Percentiles rank a stretch among this genome's conserved stretches.
phyloP scores from a whole-genome alignment of 2,329 filamentous ascomycete genomes.

The Elsinoe necatrix region DNA sequence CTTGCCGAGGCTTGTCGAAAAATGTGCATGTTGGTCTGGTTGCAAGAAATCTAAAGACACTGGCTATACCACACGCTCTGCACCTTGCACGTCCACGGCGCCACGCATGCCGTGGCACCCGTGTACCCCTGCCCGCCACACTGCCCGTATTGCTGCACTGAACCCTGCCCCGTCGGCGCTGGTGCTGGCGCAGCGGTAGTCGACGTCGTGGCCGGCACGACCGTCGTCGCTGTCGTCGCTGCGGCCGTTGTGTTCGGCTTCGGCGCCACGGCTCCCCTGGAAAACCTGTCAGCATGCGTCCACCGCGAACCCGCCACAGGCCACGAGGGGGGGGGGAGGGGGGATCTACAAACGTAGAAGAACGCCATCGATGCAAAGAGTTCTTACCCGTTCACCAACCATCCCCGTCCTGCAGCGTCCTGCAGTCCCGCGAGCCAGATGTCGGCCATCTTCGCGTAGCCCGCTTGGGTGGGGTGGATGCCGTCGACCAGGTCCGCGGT shows the following conservation, averaged over 20 bases:
- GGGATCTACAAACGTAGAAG: background rate
- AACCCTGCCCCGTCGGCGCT: constrained; percentile 3
- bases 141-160: constrained; percentile 23
- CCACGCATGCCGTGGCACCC: constrained; percentile 29
- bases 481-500: constrained; percentile 8
- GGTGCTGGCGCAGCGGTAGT: background rate
- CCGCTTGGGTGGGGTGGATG: constrained; percentile 4
- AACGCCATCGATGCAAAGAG: background rate
- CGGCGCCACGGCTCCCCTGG: background rate
- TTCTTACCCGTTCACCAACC: background rate
- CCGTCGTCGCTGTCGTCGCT: background rate
- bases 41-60: constrained; percentile 26
- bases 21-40: too few species aligned
- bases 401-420: background rate
- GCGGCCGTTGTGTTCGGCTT: background rate
- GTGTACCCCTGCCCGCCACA: constrained; percentile 32
- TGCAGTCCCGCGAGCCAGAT: background rate
- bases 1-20: too few species aligned
- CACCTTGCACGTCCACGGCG: constrained; percentile 29
- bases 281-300: background rate
- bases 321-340: background rate
- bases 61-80: constrained; percentile 33
- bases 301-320: background rate
- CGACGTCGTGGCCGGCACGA: background rate
- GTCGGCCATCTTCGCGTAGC: constrained; percentile 11